Conservation (phyloP, 306 rosid species). For the Notholithocarpus densiflorus region DNA sequence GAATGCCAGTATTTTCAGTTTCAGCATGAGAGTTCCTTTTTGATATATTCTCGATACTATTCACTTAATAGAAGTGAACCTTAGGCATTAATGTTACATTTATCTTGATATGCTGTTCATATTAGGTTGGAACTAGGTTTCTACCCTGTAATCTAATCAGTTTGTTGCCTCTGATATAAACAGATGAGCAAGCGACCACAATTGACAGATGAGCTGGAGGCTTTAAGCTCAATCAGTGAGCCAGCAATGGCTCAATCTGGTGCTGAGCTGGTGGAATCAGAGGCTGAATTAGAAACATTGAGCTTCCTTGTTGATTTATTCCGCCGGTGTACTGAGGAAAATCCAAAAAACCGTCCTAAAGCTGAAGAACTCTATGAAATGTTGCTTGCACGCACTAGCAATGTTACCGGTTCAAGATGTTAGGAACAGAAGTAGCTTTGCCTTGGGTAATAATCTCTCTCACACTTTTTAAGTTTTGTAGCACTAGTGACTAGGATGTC, state of each 20-base stretch:
- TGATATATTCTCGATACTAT: background rate
- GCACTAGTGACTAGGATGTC: slow-evolving; percentile 16
- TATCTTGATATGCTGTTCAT: background rate
- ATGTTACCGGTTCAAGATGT: slow-evolving; percentile 28
- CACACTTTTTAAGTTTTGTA: slow-evolving; percentile 21
- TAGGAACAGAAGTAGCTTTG: slow-evolving; percentile 35
- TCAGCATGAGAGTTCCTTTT: background rate
- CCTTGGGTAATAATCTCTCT: slow-evolving; percentile 13
- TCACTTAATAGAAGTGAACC: background rate
- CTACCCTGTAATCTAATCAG: background rate
- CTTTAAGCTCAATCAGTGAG: slow-evolving; percentile 34
- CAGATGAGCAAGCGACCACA: slow-evolving; percentile 70
- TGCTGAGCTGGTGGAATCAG: slow-evolving; percentile 40
- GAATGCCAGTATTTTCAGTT: background rate
- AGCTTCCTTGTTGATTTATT: slow-evolving; percentile 72
- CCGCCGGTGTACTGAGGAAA: slow-evolving; percentile 58
- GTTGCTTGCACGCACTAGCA: slow-evolving; percentile 38
- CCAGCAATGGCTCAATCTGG: slow-evolving; percentile 62
- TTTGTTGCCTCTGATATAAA: slow-evolving; percentile 9
- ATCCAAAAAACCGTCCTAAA: slow-evolving; percentile 67
- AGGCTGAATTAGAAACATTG: slow-evolving; percentile 31
- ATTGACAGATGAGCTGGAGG: slow-evolving; percentile 65
- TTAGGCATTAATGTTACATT: background rate
- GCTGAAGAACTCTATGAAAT: slow-evolving; percentile 62
- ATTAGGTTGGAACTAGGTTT: background rate